Conservation (phyloP, 2,329 filamentous ascomycete genomes). For the Ascochyta viciae-villosae region DNA sequence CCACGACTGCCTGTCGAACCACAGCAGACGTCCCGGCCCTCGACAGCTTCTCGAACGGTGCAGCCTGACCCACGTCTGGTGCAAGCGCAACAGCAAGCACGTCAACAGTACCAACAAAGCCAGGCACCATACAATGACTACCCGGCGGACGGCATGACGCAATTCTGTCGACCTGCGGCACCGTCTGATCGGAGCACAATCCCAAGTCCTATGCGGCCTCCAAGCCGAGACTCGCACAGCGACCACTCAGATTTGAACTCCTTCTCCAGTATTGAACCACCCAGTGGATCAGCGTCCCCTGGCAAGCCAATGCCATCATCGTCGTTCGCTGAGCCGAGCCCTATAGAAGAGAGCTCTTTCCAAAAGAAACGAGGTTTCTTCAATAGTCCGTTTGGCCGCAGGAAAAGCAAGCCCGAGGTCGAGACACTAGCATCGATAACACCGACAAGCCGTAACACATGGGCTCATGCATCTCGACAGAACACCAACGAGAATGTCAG, state of each 20-base stretch:
- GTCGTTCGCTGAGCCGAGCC: conserved; percentile 30
- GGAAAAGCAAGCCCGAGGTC: conserved; percentile 85
- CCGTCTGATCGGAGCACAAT: conserved; percentile 73
- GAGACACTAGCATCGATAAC: conserved; percentile 58
- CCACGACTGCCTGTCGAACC: conserved; percentile 12
- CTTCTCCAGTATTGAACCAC: conserved; percentile 82
- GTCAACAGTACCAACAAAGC: conserved; percentile 51
- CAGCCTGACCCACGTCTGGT: conserved; percentile 47
- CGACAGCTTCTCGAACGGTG: conserved; percentile 25
- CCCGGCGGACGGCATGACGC: conserved; percentile 94
- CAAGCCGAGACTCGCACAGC: conserved; percentile 87
- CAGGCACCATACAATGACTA: conserved; percentile 93
- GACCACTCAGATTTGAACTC: conserved; percentile 91
- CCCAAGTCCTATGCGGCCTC: conserved; percentile 73
- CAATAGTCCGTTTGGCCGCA: conserved; percentile 84
- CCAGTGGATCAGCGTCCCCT: conserved; percentile 76
- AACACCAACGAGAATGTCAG: conserved; percentile 50
- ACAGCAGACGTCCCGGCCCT: conserved; percentile 8
- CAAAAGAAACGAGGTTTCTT: conserved; percentile 86
- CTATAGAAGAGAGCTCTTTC: conserved; percentile 56
- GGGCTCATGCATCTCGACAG: conserved; percentile 54
- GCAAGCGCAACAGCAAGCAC: conserved; percentile 47
- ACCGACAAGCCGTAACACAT: conserved; percentile 59
- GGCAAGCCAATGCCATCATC: conserved; percentile 61
- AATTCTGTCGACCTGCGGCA: conserved; percentile 84